Percentiles rank a stretch among this genome's conserved stretches.
phyloP scores from a whole-genome alignment of 208 protist genomes.

The Trypanosoma boissoni region DNA sequence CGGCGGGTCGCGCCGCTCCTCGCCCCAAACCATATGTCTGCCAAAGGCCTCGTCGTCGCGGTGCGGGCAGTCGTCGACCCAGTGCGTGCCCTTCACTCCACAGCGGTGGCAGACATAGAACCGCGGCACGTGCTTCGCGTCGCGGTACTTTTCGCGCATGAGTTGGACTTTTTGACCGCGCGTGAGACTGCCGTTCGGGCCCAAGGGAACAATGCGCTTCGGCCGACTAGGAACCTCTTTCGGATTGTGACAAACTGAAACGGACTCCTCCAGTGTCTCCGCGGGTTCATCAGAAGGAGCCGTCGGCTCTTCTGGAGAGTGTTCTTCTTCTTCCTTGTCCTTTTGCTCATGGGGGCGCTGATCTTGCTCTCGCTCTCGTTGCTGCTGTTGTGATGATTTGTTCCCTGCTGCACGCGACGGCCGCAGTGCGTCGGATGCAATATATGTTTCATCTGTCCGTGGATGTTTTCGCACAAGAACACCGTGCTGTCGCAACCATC shows the following conservation, averaged over 20 bases:
- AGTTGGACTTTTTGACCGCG: slow-evolving; percentile 63
- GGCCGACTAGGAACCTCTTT: slow-evolving; percentile 10
- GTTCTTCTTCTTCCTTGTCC: neutral
- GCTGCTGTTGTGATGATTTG: neutral
- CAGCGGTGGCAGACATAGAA: slow-evolving; percentile 87
- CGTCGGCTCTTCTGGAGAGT: slow-evolving; percentile 16
- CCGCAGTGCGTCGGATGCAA: slow-evolving; percentile 38
- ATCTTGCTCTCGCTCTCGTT: slow-evolving; percentile 2
- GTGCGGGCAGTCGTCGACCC: slow-evolving; percentile 71
- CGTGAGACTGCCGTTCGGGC: slow-evolving; percentile 69
- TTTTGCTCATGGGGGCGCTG: neutral
- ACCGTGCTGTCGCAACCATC: slow-evolving; percentile 83
- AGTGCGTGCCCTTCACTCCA: slow-evolving; percentile 72
- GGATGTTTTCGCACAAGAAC: slow-evolving; percentile 65
- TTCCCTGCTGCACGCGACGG: slow-evolving; percentile 1
- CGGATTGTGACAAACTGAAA: neutral
- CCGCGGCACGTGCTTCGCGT: slow-evolving; percentile 47
- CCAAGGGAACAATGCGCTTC: slow-evolving; percentile 49
- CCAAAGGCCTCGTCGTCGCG: slow-evolving; percentile 60
- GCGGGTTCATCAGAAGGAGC: slow-evolving; percentile 6
- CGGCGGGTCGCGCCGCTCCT: slow-evolving; percentile 45
- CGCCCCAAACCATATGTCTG: slow-evolving; percentile 64
- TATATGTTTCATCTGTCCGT: slow-evolving; percentile 55
- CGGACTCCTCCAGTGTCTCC: neutral
- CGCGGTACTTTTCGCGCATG: slow-evolving; percentile 60